A percentile compares a stretch with the other conserved stretches of the same genome.
Conservation (phyloP, 2,329 filamentous ascomycete species). For the Alternaria sp. region DNA sequence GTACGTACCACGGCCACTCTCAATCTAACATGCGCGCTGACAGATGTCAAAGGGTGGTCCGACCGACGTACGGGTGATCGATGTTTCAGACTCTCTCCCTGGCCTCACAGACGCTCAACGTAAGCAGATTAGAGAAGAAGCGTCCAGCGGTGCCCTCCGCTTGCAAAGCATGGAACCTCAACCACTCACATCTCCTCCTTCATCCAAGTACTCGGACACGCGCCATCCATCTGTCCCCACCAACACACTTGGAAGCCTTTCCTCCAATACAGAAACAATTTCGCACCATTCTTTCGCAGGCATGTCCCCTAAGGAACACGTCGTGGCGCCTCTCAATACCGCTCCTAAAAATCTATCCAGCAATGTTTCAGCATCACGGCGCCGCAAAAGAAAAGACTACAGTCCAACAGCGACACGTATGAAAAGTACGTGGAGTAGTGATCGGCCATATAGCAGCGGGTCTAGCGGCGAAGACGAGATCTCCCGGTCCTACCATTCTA, state of each 20-base stretch:
- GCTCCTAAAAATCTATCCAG: conserved; percentile 34
- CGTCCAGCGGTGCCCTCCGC: conserved; percentile 39
- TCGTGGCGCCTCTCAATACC: conserved; percentile 33
- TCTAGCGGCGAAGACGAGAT: conserved; percentile 21
- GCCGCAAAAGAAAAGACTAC: conserved; percentile 26
- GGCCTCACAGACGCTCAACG: conserved; percentile 42
- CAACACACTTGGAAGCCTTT: neutral
- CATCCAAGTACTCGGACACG: conserved; percentile 24
- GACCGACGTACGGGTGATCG: conserved; percentile 42
- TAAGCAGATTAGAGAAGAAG: conserved; percentile 43
- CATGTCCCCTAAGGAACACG: conserved; percentile 27
- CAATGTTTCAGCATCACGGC: conserved; percentile 32
- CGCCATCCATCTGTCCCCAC: conserved; percentile 7
- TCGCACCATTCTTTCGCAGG: conserved; percentile 13
- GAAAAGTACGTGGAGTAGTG: conserved; percentile 38
- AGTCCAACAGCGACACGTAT: conserved; percentile 32
- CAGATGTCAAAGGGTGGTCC: conserved; percentile 33
- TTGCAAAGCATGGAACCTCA: conserved; percentile 34
- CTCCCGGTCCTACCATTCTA: neutral
- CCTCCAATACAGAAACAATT: neutral
- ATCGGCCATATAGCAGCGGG: conserved; percentile 21
- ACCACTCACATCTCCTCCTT: conserved; percentile 21
- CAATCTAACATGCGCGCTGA: neutral
- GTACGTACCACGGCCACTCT: neutral
- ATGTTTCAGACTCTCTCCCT: conserved; percentile 38